phyloP scores from a whole-genome alignment of 225 moss, liverwort and hornwort genomes.

The Antitrichia curtipendula region DNA sequence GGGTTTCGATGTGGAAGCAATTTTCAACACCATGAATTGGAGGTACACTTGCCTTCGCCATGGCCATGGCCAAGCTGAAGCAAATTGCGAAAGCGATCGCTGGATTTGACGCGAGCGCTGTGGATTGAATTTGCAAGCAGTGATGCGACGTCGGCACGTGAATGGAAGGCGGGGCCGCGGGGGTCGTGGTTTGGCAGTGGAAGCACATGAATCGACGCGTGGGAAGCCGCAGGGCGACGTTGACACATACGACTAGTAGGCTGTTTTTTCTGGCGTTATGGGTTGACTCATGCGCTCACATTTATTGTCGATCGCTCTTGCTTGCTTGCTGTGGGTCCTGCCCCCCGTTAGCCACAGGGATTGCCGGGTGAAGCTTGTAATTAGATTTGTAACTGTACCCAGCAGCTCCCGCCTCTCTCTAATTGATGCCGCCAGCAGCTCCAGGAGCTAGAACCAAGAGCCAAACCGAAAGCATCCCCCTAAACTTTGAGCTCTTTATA shows the following conservation, averaged over 20 bases:
- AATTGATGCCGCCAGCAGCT: neutral
- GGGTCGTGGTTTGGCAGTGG: neutral
- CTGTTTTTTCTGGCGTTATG: neutral
- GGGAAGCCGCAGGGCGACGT: neutral
- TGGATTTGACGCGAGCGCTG: neutral
- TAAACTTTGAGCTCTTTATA: neutral
- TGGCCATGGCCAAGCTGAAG: neutral
- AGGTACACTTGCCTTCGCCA: neutral
- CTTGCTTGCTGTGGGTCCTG: neutral
- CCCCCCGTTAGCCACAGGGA: neutral
- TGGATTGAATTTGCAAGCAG: neutral
- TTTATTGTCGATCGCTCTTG: neutral
- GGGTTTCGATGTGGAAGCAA: neutral
- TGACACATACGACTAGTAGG: neutral
- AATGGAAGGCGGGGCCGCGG: neutral
- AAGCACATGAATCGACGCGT: neutral
- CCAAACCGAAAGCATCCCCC: neutral
- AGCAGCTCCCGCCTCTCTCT: neutral
- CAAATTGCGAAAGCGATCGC: neutral
- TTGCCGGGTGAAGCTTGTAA: neutral
- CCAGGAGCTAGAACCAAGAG: neutral
- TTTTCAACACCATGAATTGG: neutral
- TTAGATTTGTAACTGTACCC: neutral
- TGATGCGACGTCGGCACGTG: slow-evolving; percentile 13
- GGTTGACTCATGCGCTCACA: neutral